A percentile compares a stretch with the other conserved stretches of the same genome.
These are phyloP conservation scores for Pseudotsuga menziesii DNA, from an alignment of 75 land plant genomes.

Conservation along the genomic window DNA sequence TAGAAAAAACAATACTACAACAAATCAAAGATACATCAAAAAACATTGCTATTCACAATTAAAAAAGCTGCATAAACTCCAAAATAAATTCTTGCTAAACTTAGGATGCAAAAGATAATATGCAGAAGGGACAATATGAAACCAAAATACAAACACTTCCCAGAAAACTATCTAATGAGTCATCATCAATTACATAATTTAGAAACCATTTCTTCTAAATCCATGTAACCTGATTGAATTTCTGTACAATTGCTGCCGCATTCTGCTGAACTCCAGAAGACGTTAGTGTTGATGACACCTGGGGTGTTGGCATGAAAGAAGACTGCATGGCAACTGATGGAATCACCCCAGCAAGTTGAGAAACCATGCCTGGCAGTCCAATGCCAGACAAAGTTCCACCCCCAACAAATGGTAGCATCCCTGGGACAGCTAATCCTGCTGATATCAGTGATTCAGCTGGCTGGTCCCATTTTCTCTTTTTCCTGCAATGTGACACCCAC, in stretches of 20 bases:
- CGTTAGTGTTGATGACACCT: slow-evolving; percentile 14
- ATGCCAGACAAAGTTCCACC: slow-evolving; percentile 33
- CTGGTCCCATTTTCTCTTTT: slow-evolving; percentile 93
- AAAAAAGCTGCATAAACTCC: not conserved
- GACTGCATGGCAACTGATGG: slow-evolving; percentile 19
- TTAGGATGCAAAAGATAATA: not conserved
- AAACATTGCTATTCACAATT: not conserved
- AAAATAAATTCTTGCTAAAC: not conserved
- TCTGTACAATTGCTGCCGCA: slow-evolving; percentile 57
- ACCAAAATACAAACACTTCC: not conserved
- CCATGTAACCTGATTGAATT: slow-evolving; percentile 48
- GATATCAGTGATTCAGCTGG: slow-evolving; percentile 69
- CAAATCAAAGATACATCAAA: no score
- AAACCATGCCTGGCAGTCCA: slow-evolving; percentile 23
- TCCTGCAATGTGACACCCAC: slow-evolving; percentile 29
- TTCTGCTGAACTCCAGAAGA: slow-evolving; percentile 27
- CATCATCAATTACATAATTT: not conserved
- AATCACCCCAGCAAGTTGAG: slow-evolving; percentile 25
- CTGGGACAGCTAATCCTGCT: slow-evolving; percentile 45
- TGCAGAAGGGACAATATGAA: not conserved
- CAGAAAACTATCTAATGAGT: not conserved
- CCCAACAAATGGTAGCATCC: slow-evolving; percentile 32
- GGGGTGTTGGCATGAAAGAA: slow-evolving; percentile 16
- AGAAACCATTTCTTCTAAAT: not conserved
- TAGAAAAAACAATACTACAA: no score